Percentiles rank a stretch among this genome's conserved stretches.
phyloP scores from a whole-genome alignment of 352 stramenopile genomes.

The Paralagenidium karlingii region DNA sequence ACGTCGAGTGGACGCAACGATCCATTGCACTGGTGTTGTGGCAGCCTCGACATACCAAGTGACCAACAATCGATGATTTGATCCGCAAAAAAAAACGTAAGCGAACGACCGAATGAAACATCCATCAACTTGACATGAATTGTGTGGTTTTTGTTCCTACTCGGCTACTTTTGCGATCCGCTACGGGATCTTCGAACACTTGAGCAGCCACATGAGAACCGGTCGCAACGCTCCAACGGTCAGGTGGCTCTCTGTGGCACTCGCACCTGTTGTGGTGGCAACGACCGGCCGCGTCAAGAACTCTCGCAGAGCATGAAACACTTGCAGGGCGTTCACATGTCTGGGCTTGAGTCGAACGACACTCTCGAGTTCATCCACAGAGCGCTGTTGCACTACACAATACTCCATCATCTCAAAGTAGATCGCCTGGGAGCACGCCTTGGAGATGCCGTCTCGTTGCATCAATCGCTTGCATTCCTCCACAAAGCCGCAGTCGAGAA shows the following conservation, averaged over 20 bases:
- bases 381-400: slow-evolving; percentile 36
- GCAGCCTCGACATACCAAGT: no score
- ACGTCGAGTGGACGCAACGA: slow-evolving; percentile 66
- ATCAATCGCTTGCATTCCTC: slow-evolving; percentile 29
- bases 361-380: slow-evolving; percentile 23
- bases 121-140: no score
- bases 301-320: slow-evolving; percentile 31
- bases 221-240: slow-evolving; percentile 32
- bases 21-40: slow-evolving; percentile 73
- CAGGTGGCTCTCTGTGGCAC: slow-evolving; percentile 14
- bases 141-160: no score
- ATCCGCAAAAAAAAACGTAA: no score
- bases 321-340: slow-evolving; percentile 40
- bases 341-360: slow-evolving; percentile 37
- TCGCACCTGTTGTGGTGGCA: slow-evolving; percentile 5
- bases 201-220: slow-evolving; percentile 25
- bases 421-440: slow-evolving; percentile 12
- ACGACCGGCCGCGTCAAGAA: slow-evolving; percentile 6
- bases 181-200: no score
- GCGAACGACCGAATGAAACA: no score
- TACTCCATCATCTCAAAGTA: slow-evolving; percentile 61
- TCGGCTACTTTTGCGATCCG: no score
- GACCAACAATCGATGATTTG: no score
- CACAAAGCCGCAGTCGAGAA: slow-evolving; percentile 50
- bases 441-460: no score